Evolutionary conservation across 495 filamentous ascomycete species (phyloP).

Genomic region (Talaromyces stipitatus): DNA sequence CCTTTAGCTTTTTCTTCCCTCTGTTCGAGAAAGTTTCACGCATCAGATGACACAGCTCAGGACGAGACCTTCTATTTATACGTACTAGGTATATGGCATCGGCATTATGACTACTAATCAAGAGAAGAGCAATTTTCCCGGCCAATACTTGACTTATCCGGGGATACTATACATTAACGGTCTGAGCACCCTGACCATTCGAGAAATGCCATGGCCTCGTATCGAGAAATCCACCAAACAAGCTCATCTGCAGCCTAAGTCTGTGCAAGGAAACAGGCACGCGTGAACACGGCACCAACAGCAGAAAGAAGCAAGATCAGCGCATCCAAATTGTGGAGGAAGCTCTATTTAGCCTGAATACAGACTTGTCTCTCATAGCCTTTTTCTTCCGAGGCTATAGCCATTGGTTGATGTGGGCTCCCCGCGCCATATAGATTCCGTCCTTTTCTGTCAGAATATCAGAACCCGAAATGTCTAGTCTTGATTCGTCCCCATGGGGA

Average conservation of each 20-base stretch:
- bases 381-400: background rate
- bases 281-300: no score
- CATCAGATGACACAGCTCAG: background rate
- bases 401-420: background rate
- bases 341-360: background rate
- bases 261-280: background rate
- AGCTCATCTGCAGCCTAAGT: background rate
- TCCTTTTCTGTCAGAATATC: background rate
- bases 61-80: background rate
- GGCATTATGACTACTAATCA: background rate
- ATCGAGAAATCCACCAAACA: background rate
- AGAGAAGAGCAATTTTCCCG: background rate
- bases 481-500: background rate
- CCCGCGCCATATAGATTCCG: background rate
- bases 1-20: constrained; percentile 18
- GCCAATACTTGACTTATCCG: background rate
- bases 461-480: background rate
- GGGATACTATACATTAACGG: background rate
- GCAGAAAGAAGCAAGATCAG: background rate
- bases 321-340: background rate
- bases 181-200: background rate
- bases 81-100: background rate
- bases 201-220: background rate
- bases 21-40: background rate
- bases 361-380: background rate